Evolutionary conservation across 441 rosid genomes (phyloP).

Genomic region (Gossypium laxum): DNA sequence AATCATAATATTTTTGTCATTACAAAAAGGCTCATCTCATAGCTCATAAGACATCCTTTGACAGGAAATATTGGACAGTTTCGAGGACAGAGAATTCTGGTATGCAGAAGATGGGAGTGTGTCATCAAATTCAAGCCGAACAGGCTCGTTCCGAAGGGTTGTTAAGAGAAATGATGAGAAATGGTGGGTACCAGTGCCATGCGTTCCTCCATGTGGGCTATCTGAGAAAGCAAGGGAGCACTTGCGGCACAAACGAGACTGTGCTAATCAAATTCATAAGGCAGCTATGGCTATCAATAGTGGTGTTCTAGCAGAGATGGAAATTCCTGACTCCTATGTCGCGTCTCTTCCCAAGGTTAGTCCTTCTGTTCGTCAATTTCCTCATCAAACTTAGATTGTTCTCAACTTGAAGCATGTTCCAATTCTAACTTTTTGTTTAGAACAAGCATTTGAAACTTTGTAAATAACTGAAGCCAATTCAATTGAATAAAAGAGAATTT

Average conservation of each 20-base stretch:
- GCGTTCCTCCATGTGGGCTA: slow-evolving; percentile 49
- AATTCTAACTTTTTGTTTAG: not conserved
- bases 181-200: slow-evolving; percentile 75
- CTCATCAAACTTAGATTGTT: not conserved
- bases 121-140: slow-evolving; percentile 35
- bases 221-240: slow-evolving; percentile 45
- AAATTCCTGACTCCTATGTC: slow-evolving; percentile 53
- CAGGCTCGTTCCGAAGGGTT: slow-evolving; percentile 57
- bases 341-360: slow-evolving; percentile 55
- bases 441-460: not conserved
- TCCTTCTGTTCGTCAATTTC: not conserved
- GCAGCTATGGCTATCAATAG: slow-evolving; percentile 64
- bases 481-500: not conserved
- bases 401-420: not conserved
- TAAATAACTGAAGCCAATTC: not conserved
- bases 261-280: slow-evolving; percentile 59
- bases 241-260: slow-evolving; percentile 43
- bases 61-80: slow-evolving; percentile 56
- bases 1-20: not conserved
- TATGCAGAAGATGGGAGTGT: slow-evolving; percentile 52
- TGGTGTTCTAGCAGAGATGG: slow-evolving; percentile 54
- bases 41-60: slow-evolving; percentile 1
- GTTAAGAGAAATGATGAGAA: slow-evolving; percentile 54
- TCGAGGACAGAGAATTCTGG: slow-evolving; percentile 51
- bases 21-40: not conserved